Evolutionary conservation across 148 eudicot genomes (phyloP).

Genomic region (Camellia japonica): DNA sequence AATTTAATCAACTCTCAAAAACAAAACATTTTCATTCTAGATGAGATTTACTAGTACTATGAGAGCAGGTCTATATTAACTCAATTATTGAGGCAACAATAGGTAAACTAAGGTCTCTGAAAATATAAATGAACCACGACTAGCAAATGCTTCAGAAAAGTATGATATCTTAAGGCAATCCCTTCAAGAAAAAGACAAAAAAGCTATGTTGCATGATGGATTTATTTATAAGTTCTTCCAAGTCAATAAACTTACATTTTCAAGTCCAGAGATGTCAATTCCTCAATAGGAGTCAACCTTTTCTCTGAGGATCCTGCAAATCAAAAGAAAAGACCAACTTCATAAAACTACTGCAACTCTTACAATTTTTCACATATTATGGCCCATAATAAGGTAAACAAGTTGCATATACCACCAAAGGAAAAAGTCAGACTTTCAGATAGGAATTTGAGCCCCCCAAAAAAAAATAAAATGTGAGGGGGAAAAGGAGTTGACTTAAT

Average conservation of each 20-base stretch:
- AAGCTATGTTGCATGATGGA: background rate
- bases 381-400: background rate
- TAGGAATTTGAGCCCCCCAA: background rate
- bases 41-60: background rate
- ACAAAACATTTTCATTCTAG: background rate
- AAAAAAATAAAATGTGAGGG: background rate
- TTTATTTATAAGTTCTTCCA: background rate
- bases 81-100: background rate
- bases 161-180: background rate
- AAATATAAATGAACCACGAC: background rate
- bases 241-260: slow-evolving; percentile 37
- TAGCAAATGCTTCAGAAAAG: background rate
- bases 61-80: background rate
- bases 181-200: background rate
- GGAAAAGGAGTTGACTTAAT: background rate
- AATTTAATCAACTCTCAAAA: background rate
- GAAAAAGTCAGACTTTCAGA: background rate
- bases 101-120: background rate
- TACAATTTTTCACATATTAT: background rate
- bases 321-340: slow-evolving; percentile 6
- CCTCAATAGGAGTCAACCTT: slow-evolving; percentile 57
- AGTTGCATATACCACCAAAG: background rate
- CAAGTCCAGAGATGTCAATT: slow-evolving; percentile 68
- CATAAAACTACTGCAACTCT: background rate
- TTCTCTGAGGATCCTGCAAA: slow-evolving; percentile 72